Percentiles rank a stretch among this genome's conserved stretches.
phyloP scores from a whole-genome alignment of 441 rosid genomes.

The Mallotus repandus region DNA sequence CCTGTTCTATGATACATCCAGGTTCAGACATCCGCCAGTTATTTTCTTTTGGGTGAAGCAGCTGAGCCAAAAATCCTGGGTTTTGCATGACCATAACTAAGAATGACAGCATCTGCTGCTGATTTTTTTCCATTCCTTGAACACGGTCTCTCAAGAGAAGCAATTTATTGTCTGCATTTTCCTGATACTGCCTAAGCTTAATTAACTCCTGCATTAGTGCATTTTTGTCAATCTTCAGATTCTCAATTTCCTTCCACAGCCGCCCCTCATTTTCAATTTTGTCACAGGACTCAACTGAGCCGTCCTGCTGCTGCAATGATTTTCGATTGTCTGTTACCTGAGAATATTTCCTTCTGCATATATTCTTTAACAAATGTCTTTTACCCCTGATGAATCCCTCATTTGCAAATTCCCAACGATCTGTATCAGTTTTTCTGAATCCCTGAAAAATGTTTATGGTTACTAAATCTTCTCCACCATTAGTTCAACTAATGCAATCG shows the following conservation, averaged over 20 bases:
- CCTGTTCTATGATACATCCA: conserved; percentile 55
- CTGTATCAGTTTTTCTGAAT: conserved; percentile 78
- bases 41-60: conserved; percentile 72
- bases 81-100: conserved; percentile 85
- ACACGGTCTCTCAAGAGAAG: conserved; percentile 57
- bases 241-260: conserved; percentile 76
- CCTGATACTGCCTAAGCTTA: conserved; percentile 74
- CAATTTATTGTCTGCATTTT: conserved; percentile 62
- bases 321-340: conserved; percentile 50
- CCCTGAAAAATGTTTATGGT: conserved; percentile 55
- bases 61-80: conserved; percentile 71
- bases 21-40: conserved; percentile 63
- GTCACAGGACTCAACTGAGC: conserved; percentile 29
- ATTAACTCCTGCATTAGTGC: conserved; percentile 63
- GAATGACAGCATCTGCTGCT: conserved; percentile 93
- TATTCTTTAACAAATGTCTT: conserved; percentile 64
- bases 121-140: conserved; percentile 89
- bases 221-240: conserved; percentile 62
- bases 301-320: conserved; percentile 30
- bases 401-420: conserved; percentile 86
- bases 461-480: neutral
- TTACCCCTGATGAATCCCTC: conserved; percentile 74
- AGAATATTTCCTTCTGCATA: conserved; percentile 61
- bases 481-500: neutral
- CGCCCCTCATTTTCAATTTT: conserved; percentile 33